phyloP scores from a whole-genome alignment of 768 basidiomycete species.

The Agrocybe chaxingu region DNA sequence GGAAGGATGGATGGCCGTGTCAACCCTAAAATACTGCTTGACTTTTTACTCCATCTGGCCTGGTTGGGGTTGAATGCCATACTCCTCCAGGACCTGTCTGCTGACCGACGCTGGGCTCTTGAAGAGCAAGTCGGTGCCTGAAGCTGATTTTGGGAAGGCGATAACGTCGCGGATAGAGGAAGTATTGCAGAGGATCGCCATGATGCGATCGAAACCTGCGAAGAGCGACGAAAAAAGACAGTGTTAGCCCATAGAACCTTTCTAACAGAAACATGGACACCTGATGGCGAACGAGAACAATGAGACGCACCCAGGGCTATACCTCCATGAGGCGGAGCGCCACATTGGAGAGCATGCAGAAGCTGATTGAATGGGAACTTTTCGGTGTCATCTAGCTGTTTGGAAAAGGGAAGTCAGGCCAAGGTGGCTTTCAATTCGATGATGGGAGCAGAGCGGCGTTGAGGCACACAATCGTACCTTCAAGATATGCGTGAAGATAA shows the following conservation, averaged over 20 bases:
- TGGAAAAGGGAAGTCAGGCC: neutral
- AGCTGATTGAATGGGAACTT: constrained; percentile 78
- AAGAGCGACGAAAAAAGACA: constrained; percentile 7
- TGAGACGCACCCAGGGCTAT: constrained; percentile 75
- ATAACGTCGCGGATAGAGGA: constrained; percentile 93
- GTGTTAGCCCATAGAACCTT: constrained; percentile 2
- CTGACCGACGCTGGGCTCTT: constrained; percentile 73
- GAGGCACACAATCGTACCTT: constrained; percentile 45
- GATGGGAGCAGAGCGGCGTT: neutral
- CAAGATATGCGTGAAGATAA: constrained; percentile 72
- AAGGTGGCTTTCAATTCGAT: constrained; percentile 8
- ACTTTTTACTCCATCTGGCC: neutral
- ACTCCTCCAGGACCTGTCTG: constrained; percentile 54
- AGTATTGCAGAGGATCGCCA: constrained; percentile 86
- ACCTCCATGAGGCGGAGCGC: constrained; percentile 94
- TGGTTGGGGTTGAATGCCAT: constrained; percentile 47
- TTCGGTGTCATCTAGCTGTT: constrained; percentile 70
- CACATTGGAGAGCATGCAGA: constrained; percentile 80
- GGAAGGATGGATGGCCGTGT: neutral
- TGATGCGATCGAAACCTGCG: constrained; percentile 87
- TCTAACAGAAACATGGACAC: constrained; percentile 11
- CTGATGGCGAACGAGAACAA: neutral
- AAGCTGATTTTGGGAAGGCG: constrained; percentile 90
- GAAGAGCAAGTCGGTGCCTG: constrained; percentile 84
- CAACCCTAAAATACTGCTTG: neutral